phyloP scores from a whole-genome alignment of 306 rosid species.

The Dryas drummondii region DNA sequence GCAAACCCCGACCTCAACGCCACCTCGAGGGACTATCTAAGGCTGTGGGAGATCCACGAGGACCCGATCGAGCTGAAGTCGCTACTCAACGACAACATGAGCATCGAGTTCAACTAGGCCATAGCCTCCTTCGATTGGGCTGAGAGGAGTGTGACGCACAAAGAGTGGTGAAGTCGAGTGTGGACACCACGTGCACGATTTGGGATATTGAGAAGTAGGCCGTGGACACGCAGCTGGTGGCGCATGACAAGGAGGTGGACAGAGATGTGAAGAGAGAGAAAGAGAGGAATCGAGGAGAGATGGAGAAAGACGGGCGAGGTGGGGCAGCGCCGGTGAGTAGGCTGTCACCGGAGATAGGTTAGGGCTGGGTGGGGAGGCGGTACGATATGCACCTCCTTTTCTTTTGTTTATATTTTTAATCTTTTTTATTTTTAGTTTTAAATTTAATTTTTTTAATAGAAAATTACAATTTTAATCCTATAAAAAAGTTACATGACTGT shows the following conservation, averaged over 20 bases:
- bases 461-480: no score
- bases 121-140: slow-evolving; percentile 67
- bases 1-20: slow-evolving; percentile 53
- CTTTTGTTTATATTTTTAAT: no score
- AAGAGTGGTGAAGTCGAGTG: slow-evolving; percentile 46
- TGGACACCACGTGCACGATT: slow-evolving; percentile 57
- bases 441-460: no score
- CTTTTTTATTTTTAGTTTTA: no score
- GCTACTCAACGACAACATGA: slow-evolving; percentile 44
- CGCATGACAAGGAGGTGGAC: slow-evolving; percentile 64
- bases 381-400: no score
- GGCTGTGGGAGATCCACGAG: slow-evolving; percentile 61
- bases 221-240: slow-evolving; percentile 62
- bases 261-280: slow-evolving; percentile 56
- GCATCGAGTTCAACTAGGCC: slow-evolving; percentile 45
- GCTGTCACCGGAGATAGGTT: no score
- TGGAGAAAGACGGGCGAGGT: no score
- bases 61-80: slow-evolving; percentile 58
- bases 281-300: no score
- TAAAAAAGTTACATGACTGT: no score
- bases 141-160: slow-evolving; percentile 24
- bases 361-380: no score
- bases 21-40: slow-evolving; percentile 59
- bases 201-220: slow-evolving; percentile 63
- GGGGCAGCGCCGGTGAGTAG: no score